Base-by-base conservation (phyloP, 2,329 filamentous ascomycete genomes). In the Lojkania enalia region DNA sequence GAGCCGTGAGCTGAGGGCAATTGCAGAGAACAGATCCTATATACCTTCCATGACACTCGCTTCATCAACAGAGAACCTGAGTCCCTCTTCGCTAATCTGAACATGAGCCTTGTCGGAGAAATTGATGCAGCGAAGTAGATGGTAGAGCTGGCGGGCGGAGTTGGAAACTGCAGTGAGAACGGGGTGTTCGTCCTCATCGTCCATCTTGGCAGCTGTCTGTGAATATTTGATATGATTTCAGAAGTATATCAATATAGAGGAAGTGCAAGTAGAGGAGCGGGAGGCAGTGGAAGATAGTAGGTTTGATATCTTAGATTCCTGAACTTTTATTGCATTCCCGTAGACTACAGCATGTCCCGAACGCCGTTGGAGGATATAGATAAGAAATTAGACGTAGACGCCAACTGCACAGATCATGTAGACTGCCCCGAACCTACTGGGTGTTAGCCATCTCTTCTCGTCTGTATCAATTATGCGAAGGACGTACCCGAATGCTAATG, bases 401-500 rank as follows among this genome's bases (percentile, higher is more conserved):
- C 94, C 94, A 69, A 94, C 94, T 49, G 91, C 94, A 74, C 94
- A 99, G 75, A 99, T 97, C 87, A 96, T 96, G 75, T 94, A 96
- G 35, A 99, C 90, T 39, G 92, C 86, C 60, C 94, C 94, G 71
- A 96, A 88, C 39, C 92, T 96, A 65, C n/a, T 29, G 9, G 15
- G 15, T n/a, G 29, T 57, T 21, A 57, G 47, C 32, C 33, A 19
- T 33, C n/a, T 35, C 19, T 35, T 25, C 36, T 31, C 18, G 42
- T 46, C 37, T 38, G 30, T 36, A 4, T 13, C 6, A n/a, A 23
- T 16, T 14, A 20, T 20, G 41, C 39, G 47, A 38, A 47, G 35
- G 33, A 64, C 88, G 65, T 84, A 97, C 92, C 88, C 92, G 75
- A 96, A 83, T 52, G 90, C 87, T 60, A 95, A 69, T 49, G 92